Evolutionary conservation across 805 yeast genomes (phyloP).

Genomic region (Yueomyces sp.): DNA sequence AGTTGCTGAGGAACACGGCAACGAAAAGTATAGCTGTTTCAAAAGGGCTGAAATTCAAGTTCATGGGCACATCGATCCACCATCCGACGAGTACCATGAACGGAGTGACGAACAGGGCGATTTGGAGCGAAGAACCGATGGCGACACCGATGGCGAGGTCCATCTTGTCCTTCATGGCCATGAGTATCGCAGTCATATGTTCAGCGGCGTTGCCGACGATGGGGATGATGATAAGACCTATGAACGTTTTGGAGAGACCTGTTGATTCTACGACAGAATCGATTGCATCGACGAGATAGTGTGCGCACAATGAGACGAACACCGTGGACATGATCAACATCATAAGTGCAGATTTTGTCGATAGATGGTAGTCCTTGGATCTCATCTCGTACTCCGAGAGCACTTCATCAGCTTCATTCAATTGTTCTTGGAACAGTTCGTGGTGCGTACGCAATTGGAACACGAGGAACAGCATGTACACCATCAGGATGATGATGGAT

Average conservation of each 20-base stretch:
- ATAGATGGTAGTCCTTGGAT: conserved; percentile 25
- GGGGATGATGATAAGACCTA: conserved; percentile 85
- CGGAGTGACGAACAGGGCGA: conserved; percentile 92
- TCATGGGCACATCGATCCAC: conserved; percentile 83
- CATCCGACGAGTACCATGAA: conserved; percentile 89
- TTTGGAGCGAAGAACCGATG: conserved; percentile 87
- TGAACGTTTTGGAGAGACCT: conserved; percentile 85
- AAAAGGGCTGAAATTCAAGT: conserved; percentile 76
- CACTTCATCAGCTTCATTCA: conserved; percentile 26
- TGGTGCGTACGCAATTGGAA: conserved; percentile 87
- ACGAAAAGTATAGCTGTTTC: conserved; percentile 88
- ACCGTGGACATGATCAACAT: conserved; percentile 53
- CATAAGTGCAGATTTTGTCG: conserved; percentile 38
- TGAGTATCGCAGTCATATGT: conserved; percentile 90
- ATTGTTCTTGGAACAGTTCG: conserved; percentile 49
- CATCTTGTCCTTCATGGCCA: conserved; percentile 93
- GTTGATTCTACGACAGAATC: conserved; percentile 74
- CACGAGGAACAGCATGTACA: conserved; percentile 64
- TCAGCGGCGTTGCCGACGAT: conserved; percentile 98
- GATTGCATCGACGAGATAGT: conserved; percentile 81
- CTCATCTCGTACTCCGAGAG: conserved; percentile 10
- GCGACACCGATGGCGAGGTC: conserved; percentile 95
- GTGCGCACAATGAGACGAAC: conserved; percentile 81
- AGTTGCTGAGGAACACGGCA: conserved; percentile 76
- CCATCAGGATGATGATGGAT: conserved; percentile 60